These are phyloP conservation scores for Secale cereale DNA, from an alignment of 176 grass and related monocot genomes.

Conservation along the genomic window DNA sequence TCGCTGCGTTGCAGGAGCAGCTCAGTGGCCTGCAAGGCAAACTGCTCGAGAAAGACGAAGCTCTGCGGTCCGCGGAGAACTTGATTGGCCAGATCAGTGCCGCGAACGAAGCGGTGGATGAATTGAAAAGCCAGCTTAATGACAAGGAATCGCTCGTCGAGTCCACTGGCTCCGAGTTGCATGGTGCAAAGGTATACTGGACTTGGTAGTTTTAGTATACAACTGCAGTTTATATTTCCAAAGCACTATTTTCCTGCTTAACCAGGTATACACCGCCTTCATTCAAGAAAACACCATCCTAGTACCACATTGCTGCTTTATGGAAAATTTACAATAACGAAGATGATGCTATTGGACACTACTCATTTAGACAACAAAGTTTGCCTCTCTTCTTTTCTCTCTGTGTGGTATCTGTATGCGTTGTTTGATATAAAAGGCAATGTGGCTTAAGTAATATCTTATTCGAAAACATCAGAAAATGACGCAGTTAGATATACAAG, in stretches of 20 bases:
- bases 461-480: not conserved
- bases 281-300: constrained; percentile 4
- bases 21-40: constrained; percentile 65
- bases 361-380: not conserved
- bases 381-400: not conserved
- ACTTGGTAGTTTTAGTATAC: not conserved
- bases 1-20: constrained; percentile 66
- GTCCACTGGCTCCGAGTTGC: constrained; percentile 67
- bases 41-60: constrained; percentile 84
- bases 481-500: not conserved
- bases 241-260: not conserved
- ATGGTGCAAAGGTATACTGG: constrained; percentile 72
- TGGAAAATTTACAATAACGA: not conserved
- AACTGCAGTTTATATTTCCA: not conserved
- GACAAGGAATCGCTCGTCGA: constrained; percentile 73
- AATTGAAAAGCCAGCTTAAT: constrained; percentile 57
- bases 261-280: not conserved
- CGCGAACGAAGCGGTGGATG: constrained; percentile 52
- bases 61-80: constrained; percentile 65
- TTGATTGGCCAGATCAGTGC: constrained; percentile 51
- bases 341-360: not conserved
- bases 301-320: not conserved
- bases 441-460: not conserved
- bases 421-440: not conserved
- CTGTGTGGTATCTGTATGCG: not conserved